Percentiles rank a stretch among this genome's conserved stretches.
These are phyloP conservation scores for Cystoderma amianthinum DNA, from an alignment of 768 basidiomycete species.

Conservation along the genomic window DNA sequence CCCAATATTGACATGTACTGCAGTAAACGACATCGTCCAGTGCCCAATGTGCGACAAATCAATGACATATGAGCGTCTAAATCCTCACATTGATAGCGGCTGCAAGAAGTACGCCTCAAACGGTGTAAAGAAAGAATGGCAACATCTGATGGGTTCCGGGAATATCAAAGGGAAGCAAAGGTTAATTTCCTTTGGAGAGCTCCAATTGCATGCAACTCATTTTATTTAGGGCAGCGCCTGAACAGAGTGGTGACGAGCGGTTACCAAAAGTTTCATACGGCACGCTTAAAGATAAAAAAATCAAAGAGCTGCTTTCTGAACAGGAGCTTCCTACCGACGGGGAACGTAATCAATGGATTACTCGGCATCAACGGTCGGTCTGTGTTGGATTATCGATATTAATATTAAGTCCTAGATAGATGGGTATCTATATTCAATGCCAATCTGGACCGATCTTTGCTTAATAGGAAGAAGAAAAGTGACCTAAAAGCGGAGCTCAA, in stretches of 20 bases:
- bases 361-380: slow-evolving; percentile 55
- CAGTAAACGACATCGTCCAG: slow-evolving; percentile 32
- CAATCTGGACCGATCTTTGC: slow-evolving; percentile 51
- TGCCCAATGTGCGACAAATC: slow-evolving; percentile 58
- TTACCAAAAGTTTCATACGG: slow-evolving; percentile 64
- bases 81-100: slow-evolving; percentile 59
- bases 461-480: slow-evolving; percentile 34
- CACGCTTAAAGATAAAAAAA: slow-evolving; percentile 51
- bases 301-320: slow-evolving; percentile 49
- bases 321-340: slow-evolving; percentile 45
- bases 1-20: slow-evolving; percentile 4
- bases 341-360: slow-evolving; percentile 41
- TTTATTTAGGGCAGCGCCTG: slow-evolving; percentile 1
- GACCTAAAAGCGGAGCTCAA: slow-evolving; percentile 48
- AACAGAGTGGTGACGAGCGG: slow-evolving; percentile 29
- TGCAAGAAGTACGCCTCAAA: slow-evolving; percentile 32
- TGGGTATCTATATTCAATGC: slow-evolving; percentile 70
- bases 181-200: slow-evolving; percentile 8
- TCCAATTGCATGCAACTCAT: neutral
- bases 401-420: slow-evolving; percentile 20
- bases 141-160: slow-evolving; percentile 31
- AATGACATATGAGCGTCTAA: slow-evolving; percentile 43
- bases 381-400: neutral
- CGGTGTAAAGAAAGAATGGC: slow-evolving; percentile 31
- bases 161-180: slow-evolving; percentile 31